phyloP scores from a whole-genome alignment of 2,329 filamentous ascomycete genomes.

The Emergomyces orientalis region DNA sequence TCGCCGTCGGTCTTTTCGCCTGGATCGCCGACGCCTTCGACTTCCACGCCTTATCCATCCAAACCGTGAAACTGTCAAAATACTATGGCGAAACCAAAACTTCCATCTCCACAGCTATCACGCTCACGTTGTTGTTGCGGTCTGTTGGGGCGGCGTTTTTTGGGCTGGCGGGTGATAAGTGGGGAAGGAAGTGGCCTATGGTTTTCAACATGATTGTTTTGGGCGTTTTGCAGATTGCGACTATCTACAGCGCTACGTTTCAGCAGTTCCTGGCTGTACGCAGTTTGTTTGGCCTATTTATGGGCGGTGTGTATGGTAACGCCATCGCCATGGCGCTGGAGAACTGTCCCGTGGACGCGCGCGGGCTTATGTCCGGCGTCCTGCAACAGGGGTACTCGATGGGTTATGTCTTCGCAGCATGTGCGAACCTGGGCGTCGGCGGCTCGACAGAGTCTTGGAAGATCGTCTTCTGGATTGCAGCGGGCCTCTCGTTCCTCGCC shows the following conservation, averaged over 20 bases:
- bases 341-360: constrained; percentile 50
- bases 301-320: constrained; percentile 51
- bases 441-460: constrained; percentile 75
- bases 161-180: constrained; percentile 46
- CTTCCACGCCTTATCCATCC: constrained; percentile 54
- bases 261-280: constrained; percentile 50
- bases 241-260: constrained; percentile 52
- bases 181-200: constrained; percentile 51
- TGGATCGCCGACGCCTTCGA: constrained; percentile 63
- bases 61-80: constrained; percentile 45
- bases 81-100: constrained; percentile 46
- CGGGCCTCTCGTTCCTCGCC: constrained; percentile 68
- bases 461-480: constrained; percentile 82
- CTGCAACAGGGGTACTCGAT: constrained; percentile 58
- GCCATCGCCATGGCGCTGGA: constrained; percentile 54
- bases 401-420: constrained; percentile 54
- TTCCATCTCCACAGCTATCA: constrained; percentile 52
- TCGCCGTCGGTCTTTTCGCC: constrained; percentile 62
- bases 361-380: constrained; percentile 53
- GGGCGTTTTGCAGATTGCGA: constrained; percentile 51
- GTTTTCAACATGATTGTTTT: constrained; percentile 54
- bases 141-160: constrained; percentile 53
- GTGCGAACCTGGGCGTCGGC: constrained; percentile 44
- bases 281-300: constrained; percentile 54
- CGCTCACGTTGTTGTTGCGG: constrained; percentile 52